These are phyloP conservation scores for Trifolium pratense DNA, from an alignment of 306 rosid genomes.

Conservation along the genomic window DNA sequence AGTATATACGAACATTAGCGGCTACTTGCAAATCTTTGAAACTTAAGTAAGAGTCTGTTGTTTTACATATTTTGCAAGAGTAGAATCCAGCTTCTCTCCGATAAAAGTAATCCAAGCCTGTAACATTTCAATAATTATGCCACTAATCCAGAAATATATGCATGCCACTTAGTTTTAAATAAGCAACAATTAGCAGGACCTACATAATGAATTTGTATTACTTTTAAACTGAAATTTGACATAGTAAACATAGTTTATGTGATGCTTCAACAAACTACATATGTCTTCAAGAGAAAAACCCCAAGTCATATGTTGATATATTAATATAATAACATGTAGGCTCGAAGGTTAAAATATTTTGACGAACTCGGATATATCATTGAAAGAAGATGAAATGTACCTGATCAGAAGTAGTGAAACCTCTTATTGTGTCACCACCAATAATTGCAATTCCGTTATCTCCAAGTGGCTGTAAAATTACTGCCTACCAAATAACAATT, in stretches of 20 bases:
- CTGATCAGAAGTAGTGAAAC: conserved; percentile 87
- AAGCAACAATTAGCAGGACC: conserved; percentile 17
- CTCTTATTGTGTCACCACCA: conserved; percentile 92
- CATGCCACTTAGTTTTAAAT: conserved; percentile 13
- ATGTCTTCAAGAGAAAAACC: not conserved
- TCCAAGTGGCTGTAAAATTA: conserved; percentile 95
- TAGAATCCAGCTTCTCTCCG: conserved; percentile 74
- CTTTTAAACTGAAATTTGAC: conserved; percentile 17
- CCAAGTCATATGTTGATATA: not conserved
- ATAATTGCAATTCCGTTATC: conserved; percentile 83
- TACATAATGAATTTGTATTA: conserved; percentile 23
- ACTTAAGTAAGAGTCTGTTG: conserved; percentile 44
- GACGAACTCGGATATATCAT: conserved; percentile 16
- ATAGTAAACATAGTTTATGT: conserved; percentile 2
- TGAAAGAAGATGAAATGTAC: conserved; percentile 43
- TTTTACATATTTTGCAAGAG: conserved; percentile 55
- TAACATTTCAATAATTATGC: conserved; percentile 38
- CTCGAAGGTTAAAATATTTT: conserved; percentile 9
- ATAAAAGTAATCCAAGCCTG: conserved; percentile 60
- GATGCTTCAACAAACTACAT: conserved; percentile 7
- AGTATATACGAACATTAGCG: conserved; percentile 17
- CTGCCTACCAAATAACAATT: conserved; percentile 65
- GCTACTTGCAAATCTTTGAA: conserved; percentile 47
- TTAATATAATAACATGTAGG: conserved; percentile 14
- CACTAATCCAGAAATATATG: conserved; percentile 17